These are phyloP conservation scores for Iris pallida DNA, from an alignment of 116 monocot species.

Conservation along the genomic window DNA sequence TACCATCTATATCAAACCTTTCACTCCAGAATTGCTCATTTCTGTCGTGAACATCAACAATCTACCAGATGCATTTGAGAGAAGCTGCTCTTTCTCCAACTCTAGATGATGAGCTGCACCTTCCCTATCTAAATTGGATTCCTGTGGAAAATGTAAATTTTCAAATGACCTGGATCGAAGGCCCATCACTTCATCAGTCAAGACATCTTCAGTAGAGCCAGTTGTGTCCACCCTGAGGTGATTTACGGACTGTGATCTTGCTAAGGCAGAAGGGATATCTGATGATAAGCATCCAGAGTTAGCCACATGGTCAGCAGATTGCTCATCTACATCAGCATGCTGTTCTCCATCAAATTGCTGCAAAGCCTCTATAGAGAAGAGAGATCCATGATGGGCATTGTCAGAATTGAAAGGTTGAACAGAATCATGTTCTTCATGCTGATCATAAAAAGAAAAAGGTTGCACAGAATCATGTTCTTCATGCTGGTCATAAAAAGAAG, in stretches of 20 bases:
- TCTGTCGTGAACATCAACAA: conserved; percentile 12
- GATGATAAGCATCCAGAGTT: conserved; percentile 9
- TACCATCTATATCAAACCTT: conserved; percentile 9
- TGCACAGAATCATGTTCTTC: conserved; percentile 16
- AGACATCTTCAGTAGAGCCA: conserved; percentile 7
- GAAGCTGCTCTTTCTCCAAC: conserved; percentile 1
- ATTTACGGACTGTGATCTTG: conserved; percentile 36
- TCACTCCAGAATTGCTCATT: conserved; percentile 9
- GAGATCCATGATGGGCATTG: background rate
- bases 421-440: conserved; percentile 8
- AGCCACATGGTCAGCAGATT: conserved; percentile 10
- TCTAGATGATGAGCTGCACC: conserved; percentile 1
- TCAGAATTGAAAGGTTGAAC: too few species aligned
- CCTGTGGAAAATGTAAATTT: conserved; percentile 19
- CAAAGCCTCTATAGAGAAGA: conserved; percentile 28
- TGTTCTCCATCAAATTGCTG: conserved; percentile 21
- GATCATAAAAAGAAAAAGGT: conserved; percentile 11
- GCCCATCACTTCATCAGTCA: background rate
- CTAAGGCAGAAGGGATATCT: conserved; percentile 6
- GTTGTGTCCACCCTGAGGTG: conserved; percentile 6
- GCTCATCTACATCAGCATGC: conserved; percentile 16
- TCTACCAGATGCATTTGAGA: conserved; percentile 1
- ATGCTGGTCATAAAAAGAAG: conserved; percentile 4
- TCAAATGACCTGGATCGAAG: conserved; percentile 46
- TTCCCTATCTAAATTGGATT: conserved; percentile 17